phyloP scores from a whole-genome alignment of 2,329 filamentous ascomycete species.

The Ophiostoma ips region DNA sequence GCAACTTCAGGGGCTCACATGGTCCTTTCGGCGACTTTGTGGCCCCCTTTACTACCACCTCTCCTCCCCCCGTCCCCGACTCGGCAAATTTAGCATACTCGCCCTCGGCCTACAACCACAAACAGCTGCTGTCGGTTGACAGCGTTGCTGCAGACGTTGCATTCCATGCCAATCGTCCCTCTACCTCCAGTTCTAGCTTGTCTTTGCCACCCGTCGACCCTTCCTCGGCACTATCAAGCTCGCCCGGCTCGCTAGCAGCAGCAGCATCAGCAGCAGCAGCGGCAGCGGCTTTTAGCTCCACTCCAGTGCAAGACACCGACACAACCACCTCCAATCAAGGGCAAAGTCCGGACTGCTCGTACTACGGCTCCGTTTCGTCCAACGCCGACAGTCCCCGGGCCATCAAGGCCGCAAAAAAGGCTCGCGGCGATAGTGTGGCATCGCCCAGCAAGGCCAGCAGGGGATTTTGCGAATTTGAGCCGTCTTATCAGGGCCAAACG shows the following conservation, averaged over 20 bases:
- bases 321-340: not conserved
- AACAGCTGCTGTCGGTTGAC: constrained; percentile 37
- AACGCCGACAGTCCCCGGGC: constrained; percentile 17
- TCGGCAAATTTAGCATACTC: constrained; percentile 6
- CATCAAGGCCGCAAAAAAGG: constrained; percentile 28
- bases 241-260: constrained; percentile 31
- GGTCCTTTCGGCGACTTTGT: constrained; percentile 32
- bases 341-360: not conserved
- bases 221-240: constrained; percentile 43
- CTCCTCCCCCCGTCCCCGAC: constrained; percentile 16
- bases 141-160: constrained; percentile 34
- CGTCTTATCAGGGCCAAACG: constrained; percentile 33
- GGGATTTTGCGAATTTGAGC: not conserved
- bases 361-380: constrained; percentile 13
- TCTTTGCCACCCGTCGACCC: constrained; percentile 46
- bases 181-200: constrained; percentile 30
- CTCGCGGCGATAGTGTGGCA: constrained; percentile 26
- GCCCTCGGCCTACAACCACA: constrained; percentile 15
- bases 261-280: too few species aligned
- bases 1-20: constrained; percentile 36
- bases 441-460: not conserved
- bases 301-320: constrained; percentile 2
- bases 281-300: constrained; percentile 17
- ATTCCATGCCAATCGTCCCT: constrained; percentile 23
- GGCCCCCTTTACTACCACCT: constrained; percentile 20